Base-by-base conservation (phyloP, 2,329 filamentous ascomycete species). In the Colletotrichum melonis region DNA sequence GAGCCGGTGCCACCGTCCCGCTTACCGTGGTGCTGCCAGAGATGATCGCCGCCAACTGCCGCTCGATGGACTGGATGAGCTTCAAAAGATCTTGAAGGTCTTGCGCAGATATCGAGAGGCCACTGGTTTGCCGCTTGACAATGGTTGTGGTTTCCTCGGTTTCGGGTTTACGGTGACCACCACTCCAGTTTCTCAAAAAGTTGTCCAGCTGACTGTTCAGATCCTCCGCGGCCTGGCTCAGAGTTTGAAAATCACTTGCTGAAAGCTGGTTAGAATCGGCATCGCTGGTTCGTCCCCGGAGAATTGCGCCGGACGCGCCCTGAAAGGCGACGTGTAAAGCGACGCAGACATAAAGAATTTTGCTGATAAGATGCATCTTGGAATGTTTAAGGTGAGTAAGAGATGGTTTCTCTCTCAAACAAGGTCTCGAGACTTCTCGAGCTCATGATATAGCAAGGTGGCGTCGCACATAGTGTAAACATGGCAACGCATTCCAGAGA, bases 401-500 rank as follows among this genome's bases (percentile, higher is more conserved):
- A 30, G 26, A 57, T 74, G 52, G 49, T 55, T 63, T 4, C 30
- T n/a, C 62, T 24, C 26, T 32, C 52, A 66, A 42, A 42, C 58
- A 38, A n/a, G 24, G 38, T 49, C 12, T 52, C 65, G 69, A 73
- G 70, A 72, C 72, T 66, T 67, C 55, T 72, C 67, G 72, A 72
- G 72, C 67, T 49, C 63, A 58, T 75, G 64, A 72, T 75, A 75
- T 75, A 75, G 60, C 54, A 62, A 35, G 38, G 42, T 59, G 49
- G 62, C 66, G 56, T 60, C 52, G 63, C 35, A 16, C 14, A 5
- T 28, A 26, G 38, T 14, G 52, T 42, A 67, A 70, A 63, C 42
- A 74, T 67, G 5, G 73, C 66, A 71, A 75, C 73, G 73, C 73
- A 75, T 75, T 75, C 73, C 73, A 67, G 67, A n/a, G 26, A 14